Base-by-base conservation (phyloP, 768 basidiomycete species). In the Suillus discolor region DNA sequence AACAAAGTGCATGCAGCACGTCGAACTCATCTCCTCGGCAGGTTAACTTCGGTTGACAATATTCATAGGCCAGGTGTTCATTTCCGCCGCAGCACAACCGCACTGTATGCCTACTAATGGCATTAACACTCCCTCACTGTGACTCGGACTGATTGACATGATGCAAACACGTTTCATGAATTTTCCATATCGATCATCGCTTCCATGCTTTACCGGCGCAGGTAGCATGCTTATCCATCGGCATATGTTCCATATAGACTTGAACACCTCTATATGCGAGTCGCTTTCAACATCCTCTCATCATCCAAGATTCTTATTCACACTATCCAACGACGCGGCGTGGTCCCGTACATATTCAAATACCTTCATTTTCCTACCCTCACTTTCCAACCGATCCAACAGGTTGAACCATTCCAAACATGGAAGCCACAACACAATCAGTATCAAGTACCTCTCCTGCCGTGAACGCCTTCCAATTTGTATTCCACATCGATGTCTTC, bases 401-500 rank as follows among this genome's bases (percentile, higher is more conserved):
- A 60, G 59, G 59, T 42, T 42, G 18, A 60, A 28, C 18, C 41
- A 31, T 60, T 60, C 41, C 28, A 60, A 20, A 6, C 39, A 60
- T 60, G 59, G 39, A 42, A 12, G 18, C 59, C 18, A 6, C 39
- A 28, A 42, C 59, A 18, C 25, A 42, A 42, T 18, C 25, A 41
- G 16, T 38, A 28, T 0, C 41, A 42, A 13, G 31, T 16, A 31
- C 57, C 25, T 28, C 9, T 42, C 25, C 41, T 25, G 5, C 64
- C 28, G 61, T 71, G 1, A 15, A 73, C 61, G 16, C 59, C 23
- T 31, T 57, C 39, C 31, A 12, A 20, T 31, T 79, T 57, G 71
- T 75, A 25, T 64, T 67, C 65, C 74, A 82, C 67, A 68, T 85
- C 65, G 77, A 83, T 74, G 69, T 85, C 60, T 78, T 84, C 70